Base-by-base conservation (phyloP, 805 yeast species). In the Wilhelminamyces savonicus region DNA sequence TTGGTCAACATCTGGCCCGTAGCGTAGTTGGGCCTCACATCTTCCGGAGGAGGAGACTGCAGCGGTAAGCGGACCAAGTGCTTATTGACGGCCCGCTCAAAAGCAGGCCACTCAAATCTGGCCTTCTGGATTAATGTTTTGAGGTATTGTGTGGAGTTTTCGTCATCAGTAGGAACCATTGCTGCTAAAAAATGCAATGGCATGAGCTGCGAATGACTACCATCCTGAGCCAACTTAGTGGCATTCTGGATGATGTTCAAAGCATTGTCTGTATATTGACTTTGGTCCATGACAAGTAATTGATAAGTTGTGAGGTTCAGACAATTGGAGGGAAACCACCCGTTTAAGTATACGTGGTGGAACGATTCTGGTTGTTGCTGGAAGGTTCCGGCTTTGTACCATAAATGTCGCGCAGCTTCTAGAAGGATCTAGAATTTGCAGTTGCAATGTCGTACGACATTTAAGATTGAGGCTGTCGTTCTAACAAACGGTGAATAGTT, bases 161-260 rank as follows among this genome's bases (percentile, higher is more conserved):
- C 69, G 36, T 59, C 67, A 39, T 78, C 76, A 8, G 76, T 66
- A 15, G 79, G 78, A 18, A 82, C 79, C 80, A 90, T 82, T 14
- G 97, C 96, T 12, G 95, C 97, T 39, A 90, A 64, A 33, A 92
- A 57, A 58, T 92, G 98, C 33, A 88, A 55, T n/a, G 98, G 98
- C 31, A 74, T 64, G 32, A 92, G 65, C 52, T 84, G 90, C 7
- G 90, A 68, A 58, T 92, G 87, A 29, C 82, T 71, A 50, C 85
- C 86, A 42, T 86, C 94, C 48, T 76, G 72, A 24, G 97, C 95
- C 37, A 92, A 59, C 51, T 81, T 75, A 35, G 78, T 75, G 31
- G 97, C 94, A 47, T 75, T 69, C 44, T 83, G 81, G 29, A 92
- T 69, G 37, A 90, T 74, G 31, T 73, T 78, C 46, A 86, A 74